Conservation (phyloP, 495 filamentous ascomycete species). For the Daldinia loculata region DNA sequence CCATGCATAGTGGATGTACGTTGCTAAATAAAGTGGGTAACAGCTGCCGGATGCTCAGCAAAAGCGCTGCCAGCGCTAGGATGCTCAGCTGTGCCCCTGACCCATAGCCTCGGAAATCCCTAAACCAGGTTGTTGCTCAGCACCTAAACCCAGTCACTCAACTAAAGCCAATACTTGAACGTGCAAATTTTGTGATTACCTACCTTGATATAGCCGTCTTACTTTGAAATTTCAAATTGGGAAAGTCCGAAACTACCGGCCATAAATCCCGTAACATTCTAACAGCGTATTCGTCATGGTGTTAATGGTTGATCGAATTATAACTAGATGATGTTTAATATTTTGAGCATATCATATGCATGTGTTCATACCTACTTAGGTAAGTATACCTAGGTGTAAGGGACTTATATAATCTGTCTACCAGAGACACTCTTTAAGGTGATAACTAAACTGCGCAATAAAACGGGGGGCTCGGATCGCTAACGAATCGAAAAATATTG, state of each 20-base stretch:
- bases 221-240: not conserved
- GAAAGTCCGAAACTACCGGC: conserved; percentile 1
- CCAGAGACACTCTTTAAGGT: not conserved
- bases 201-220: not conserved
- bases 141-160: not conserved
- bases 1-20: conserved; percentile 1
- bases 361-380: not conserved
- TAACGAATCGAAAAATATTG: conserved; percentile 3
- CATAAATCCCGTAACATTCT: not conserved
- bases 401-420: not conserved
- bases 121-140: conserved; percentile 15
- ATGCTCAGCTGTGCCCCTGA: conserved; percentile 36
- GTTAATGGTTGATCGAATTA: not conserved
- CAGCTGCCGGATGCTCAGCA: conserved; percentile 4
- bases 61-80: not conserved
- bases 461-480: not conserved
- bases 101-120: conserved; percentile 39
- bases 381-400: not conserved
- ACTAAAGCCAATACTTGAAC: not conserved
- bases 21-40: not conserved
- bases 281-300: not conserved
- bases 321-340: not conserved
- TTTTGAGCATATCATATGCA: not conserved
- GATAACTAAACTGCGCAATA: not conserved
- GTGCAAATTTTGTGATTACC: not conserved